Evolutionary conservation across 2,329 filamentous ascomycete species (phyloP).

Genomic region (Thermothelomyces thermophilus): DNA sequence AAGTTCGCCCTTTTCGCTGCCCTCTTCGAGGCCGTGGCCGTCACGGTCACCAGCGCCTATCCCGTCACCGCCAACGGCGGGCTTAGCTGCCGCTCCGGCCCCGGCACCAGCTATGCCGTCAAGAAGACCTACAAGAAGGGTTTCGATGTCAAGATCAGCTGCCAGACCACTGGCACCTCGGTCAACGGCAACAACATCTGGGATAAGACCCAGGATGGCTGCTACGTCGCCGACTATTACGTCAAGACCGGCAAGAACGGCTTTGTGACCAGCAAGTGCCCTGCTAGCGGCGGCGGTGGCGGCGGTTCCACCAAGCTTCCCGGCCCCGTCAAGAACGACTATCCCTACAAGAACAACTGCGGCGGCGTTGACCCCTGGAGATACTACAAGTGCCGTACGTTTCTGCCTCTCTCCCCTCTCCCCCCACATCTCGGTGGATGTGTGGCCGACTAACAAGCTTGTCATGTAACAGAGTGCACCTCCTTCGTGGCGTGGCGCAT

Average conservation of each 20-base stretch:
- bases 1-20: slow-evolving; percentile 6
- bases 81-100: slow-evolving; percentile 20
- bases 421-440: neutral
- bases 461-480: slow-evolving; percentile 10
- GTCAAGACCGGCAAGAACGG: slow-evolving; percentile 18
- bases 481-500: slow-evolving; percentile 19
- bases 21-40: slow-evolving; percentile 2
- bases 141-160: slow-evolving; percentile 14
- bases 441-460: neutral
- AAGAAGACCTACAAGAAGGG: slow-evolving; percentile 23
- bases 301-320: slow-evolving; percentile 7
- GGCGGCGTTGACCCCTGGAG: slow-evolving; percentile 14
- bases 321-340: slow-evolving; percentile 17
- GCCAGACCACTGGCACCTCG: slow-evolving; percentile 15
- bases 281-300: neutral
- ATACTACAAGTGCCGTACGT: slow-evolving; percentile 17
- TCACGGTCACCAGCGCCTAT: slow-evolving; percentile 12
- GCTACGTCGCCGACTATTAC: slow-evolving; percentile 21
- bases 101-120: slow-evolving; percentile 17
- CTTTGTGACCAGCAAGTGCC: slow-evolving; percentile 16
- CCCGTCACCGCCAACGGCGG: slow-evolving; percentile 12
- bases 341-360: slow-evolving; percentile 17
- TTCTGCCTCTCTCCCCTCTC: too few relatives aligned
- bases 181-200: slow-evolving; percentile 19
- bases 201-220: slow-evolving; percentile 20